Conservation (phyloP, 2,329 filamentous ascomycete genomes). For the Cladosporium sphaerospermum region DNA sequence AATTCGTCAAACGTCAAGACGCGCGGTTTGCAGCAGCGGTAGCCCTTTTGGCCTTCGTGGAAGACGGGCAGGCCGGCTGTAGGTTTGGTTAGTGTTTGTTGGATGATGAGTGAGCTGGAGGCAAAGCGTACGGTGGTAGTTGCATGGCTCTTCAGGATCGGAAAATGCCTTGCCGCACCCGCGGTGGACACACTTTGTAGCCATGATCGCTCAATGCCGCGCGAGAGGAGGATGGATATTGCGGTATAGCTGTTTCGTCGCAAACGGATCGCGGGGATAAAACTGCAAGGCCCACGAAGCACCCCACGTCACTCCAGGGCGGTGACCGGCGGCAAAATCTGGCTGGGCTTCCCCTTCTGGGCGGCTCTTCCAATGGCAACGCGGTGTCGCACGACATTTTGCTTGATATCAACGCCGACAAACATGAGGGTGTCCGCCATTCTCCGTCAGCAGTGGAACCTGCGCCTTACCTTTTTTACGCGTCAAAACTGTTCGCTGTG, state of each 20-base stretch:
- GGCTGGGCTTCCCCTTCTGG: too few relatives aligned
- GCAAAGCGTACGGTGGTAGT: conserved; percentile 71
- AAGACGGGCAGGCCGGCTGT: conserved; percentile 60
- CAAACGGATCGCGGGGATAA: conserved; percentile 6
- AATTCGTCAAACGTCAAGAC: conserved; percentile 98
- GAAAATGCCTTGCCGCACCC: conserved; percentile 86
- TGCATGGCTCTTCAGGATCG: conserved; percentile 74
- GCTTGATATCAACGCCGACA: neutral
- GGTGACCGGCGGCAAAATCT: conserved; percentile 1
- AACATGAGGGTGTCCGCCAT: conserved; percentile 16
- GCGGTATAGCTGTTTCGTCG: neutral
- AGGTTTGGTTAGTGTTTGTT: neutral
- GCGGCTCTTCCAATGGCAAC: too few relatives aligned
- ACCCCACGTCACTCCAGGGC: conserved; percentile 6
- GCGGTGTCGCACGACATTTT: too few relatives aligned
- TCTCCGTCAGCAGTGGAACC: conserved; percentile 13
- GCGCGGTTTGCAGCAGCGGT: conserved; percentile 98
- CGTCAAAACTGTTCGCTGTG: conserved; percentile 67
- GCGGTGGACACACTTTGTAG: conserved; percentile 90
- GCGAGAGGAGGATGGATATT: neutral
- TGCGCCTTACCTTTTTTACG: conserved; percentile 63
- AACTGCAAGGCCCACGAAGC: neutral
- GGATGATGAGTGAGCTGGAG: neutral
- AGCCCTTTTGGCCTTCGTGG: conserved; percentile 98
- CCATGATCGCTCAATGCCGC: conserved; percentile 41